Percentiles rank a stretch among this genome's conserved stretches.
These are phyloP conservation scores for Aspergillus sojae DNA, from an alignment of 2,329 filamentous ascomycete species.

Conservation along the genomic window DNA sequence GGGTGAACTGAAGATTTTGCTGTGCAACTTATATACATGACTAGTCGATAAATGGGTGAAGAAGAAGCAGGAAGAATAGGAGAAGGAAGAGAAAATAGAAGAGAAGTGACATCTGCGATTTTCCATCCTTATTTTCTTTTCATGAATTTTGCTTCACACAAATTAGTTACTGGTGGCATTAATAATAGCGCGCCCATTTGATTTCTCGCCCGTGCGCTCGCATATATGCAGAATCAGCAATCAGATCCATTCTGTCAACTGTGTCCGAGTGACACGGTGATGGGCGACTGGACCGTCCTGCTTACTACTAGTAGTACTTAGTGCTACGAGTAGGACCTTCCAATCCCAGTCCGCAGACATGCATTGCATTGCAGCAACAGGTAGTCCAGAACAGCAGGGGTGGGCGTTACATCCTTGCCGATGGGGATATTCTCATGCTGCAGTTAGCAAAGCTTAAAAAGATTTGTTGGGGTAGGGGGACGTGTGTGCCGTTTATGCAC, in stretches of 20 bases:
- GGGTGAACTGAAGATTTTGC: constrained; percentile 19
- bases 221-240: constrained; percentile 6
- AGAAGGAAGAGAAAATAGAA: not conserved
- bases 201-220: not conserved
- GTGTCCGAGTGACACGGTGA: not conserved
- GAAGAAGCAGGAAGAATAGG: not conserved
- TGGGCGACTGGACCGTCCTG: not conserved
- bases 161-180: not conserved
- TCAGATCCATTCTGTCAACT: constrained; percentile 5
- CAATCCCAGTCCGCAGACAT: not conserved
- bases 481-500: not conserved
- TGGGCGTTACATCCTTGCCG: constrained; percentile 1
- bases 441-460: not conserved
- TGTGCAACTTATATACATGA: constrained; percentile 12
- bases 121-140: constrained; percentile 1
- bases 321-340: not conserved
- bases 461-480: not conserved
- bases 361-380: not conserved
- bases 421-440: not conserved
- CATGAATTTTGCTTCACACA: not conserved
- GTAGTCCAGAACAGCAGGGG: not conserved
- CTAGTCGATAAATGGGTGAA: not conserved
- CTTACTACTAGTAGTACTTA: not conserved
- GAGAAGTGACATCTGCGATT: too few species aligned
- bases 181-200: not conserved